Base-by-base conservation (phyloP, 257 asterid species). In the Forsythia suspensa region DNA sequence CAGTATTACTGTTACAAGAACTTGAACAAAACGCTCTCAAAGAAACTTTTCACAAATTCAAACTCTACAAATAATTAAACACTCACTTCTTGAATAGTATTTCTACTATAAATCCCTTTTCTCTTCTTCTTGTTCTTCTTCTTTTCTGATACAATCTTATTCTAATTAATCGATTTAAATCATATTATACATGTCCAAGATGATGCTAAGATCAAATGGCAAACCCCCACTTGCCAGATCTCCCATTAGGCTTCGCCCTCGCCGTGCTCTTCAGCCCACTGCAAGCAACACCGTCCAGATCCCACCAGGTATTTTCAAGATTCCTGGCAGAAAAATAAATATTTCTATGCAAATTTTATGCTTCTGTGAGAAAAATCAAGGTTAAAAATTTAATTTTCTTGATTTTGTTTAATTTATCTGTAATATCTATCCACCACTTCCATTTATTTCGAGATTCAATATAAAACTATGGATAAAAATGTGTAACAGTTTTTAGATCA, bases 141-240 rank as follows among this genome's bases (percentile, higher is more conserved):
- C 44, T 39, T 44, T 10, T 63, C 13, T n/a, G 4, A 12, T 57
- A 5, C 36, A 59, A 4, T 66, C 29, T 41, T 3, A 34, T 10
- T 12, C 40, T 9, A 73, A 68, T 11, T 77, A 71, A 38, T 72
- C 39, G 18, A 2, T 74, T 21, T 2, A 76, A 41, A 57, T 57
- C 6, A 21, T 57, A 24, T 8, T 29, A 24, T 24, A 63, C 39
- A 71, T 80, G 85, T 80, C 81, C 8, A 83, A 74, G 80, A 88
- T 84, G 93, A 91, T 89, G 97, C 63, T 91, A 85, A 84, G 97
- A 78, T 86, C 96, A 36, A 86, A 77, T 59, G 90, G 87, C 18
- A 95, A 89, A 69, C 99, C 99, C 0, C 99, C 99, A 29, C 97
- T 93, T 6, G 89, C 96, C 2, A 88, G 97, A 87, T 93, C 99